These are phyloP conservation scores for Sphaerulina vaccinii DNA, from an alignment of 2,329 filamentous ascomycete species.

Conservation along the genomic window DNA sequence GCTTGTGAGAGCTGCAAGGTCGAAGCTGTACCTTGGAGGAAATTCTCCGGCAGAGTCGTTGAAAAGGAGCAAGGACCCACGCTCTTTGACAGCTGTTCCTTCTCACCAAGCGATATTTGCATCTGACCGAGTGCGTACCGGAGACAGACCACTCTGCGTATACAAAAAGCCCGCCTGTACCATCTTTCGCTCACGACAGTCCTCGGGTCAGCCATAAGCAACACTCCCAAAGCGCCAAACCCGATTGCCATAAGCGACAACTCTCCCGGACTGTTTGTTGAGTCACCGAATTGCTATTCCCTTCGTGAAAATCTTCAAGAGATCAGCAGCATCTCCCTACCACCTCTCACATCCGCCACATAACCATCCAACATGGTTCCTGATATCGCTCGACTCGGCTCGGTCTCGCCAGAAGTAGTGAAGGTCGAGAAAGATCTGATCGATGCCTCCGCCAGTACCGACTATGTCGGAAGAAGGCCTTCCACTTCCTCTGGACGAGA, in stretches of 20 bases:
- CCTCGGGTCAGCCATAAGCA: conserved; percentile 8
- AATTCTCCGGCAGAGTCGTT: no score
- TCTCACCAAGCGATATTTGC: no score
- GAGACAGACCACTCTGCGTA: no score
- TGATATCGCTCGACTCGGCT: conserved; percentile 21
- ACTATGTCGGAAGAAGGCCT: conserved; percentile 35
- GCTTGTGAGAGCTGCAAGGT: no score
- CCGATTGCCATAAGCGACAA: conserved; percentile 10
- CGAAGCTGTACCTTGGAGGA: no score
- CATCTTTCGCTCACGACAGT: no score
- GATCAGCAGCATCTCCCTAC: neutral
- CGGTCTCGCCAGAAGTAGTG: conserved; percentile 16
- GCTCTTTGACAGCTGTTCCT: no score
- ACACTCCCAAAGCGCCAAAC: conserved; percentile 16
- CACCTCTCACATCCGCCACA: neutral
- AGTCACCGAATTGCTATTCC: neutral
- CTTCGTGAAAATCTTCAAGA: neutral
- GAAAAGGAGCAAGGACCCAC: no score
- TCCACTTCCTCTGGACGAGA: conserved; percentile 35
- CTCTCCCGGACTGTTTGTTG: neutral
- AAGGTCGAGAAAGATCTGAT: conserved; percentile 31
- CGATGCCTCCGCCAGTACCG: conserved; percentile 28
- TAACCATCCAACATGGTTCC: conserved; percentile 16
- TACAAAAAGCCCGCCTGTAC: no score
- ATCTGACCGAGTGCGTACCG: no score